phyloP scores from a whole-genome alignment of 768 basidiomycete genomes.

The Phanerochaete carnosa region DNA sequence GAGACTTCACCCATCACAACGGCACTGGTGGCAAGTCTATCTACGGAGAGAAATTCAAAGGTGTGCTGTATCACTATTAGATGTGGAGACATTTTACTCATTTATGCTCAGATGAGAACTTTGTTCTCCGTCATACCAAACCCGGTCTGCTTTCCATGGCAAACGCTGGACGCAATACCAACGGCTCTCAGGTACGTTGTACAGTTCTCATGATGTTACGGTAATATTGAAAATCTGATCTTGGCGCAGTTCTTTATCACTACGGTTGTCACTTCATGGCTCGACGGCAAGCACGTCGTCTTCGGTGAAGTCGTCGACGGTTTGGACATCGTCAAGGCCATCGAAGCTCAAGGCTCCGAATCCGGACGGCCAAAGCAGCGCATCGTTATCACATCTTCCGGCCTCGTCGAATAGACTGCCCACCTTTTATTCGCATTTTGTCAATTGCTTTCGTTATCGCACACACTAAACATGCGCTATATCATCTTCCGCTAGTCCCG shows the following conservation, averaged over 20 bases:
- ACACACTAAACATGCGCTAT: neutral
- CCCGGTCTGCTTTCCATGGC: constrained; percentile 74
- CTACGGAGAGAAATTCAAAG: constrained; percentile 65
- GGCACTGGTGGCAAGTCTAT: constrained; percentile 81
- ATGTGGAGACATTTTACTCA: neutral
- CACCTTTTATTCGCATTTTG: neutral
- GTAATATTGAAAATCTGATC: neutral
- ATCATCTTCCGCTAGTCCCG: neutral
- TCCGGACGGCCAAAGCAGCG: constrained; percentile 10
- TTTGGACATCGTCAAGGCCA: constrained; percentile 31
- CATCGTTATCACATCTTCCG: constrained; percentile 12
- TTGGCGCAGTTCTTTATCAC: constrained; percentile 82
- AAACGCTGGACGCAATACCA: constrained; percentile 79
- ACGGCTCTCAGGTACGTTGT: constrained; percentile 54
- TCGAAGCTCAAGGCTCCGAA: constrained; percentile 17
- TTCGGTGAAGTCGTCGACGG: constrained; percentile 54
- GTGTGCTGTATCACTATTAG: constrained; percentile 30
- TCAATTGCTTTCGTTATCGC: too few species aligned
- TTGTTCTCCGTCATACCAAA: constrained; percentile 69
- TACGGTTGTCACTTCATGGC: constrained; percentile 72
- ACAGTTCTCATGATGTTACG: constrained; percentile 10
- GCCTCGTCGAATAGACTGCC: constrained; percentile 5
- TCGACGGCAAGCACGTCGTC: constrained; percentile 83
- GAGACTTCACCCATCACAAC: constrained; percentile 66
- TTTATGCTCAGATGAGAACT: constrained; percentile 72